Evolutionary conservation across 2,329 filamentous ascomycete genomes (phyloP), one percentile per base, ranked within the genome.

Genomic region (Pleoardoris graminearum): DNA sequence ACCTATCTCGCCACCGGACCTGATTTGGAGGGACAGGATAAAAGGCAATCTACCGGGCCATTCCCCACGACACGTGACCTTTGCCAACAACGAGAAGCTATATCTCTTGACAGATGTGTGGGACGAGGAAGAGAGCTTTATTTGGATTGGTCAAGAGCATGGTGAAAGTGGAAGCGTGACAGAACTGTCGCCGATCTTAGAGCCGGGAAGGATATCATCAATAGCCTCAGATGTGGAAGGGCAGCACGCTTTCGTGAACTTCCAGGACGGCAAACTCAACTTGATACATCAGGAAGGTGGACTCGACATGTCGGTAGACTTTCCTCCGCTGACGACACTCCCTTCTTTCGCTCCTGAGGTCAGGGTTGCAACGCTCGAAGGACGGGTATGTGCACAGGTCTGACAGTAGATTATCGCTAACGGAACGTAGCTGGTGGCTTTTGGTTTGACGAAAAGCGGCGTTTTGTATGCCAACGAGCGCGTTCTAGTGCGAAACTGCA

Each of bases 401-500:
- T 41, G 7, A 17, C 36, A 36, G 6, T 52, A 58, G 68, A 51
- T 67, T 42, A 36, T 61, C 25, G 7, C 27, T 46, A 23, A 43
- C 22, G 6, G 21, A 17, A 14, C 16, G 12, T 57, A 82, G 79
- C 60, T 70, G 39, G 67, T 83, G 33, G 69, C 80, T 8, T 79
- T 86, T 54, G 89, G 90, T 1, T 76, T 97, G 58, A 88, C 91
- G 3, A 82, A 84, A 42, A 88, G 85, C 50, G 94, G 94, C 0
- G 81, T 87, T 48, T 77, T 99, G 0, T 95, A 89, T 68, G 90
- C 88, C 35, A 89, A 92, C 67, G 85, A 86, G 3, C 84, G 82
- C 14, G 78, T 89, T 4, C 77, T 97, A 38, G 84, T 87, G 12
- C 91, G 89, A 71, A 96, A 94, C 63, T 96, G 91, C 73, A 97